Evolutionary conservation across 768 basidiomycete species (phyloP).

Genomic region (Sporobolomyces roseus): DNA sequence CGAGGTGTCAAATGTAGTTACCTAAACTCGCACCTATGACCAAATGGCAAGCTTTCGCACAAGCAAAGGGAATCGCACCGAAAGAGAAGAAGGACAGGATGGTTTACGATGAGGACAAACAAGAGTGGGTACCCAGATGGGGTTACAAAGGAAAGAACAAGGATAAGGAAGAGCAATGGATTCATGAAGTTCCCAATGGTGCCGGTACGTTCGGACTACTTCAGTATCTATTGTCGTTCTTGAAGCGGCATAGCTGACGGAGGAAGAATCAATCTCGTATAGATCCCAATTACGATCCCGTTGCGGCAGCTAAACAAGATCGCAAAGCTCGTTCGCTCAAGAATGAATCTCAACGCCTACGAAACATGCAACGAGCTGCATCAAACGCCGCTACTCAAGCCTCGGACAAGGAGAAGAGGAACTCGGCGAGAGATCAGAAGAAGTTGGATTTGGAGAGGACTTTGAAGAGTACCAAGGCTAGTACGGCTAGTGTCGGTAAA

Average conservation of each 20-base stretch:
- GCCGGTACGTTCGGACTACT: constrained; percentile 63
- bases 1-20: no score
- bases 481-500: constrained; percentile 89
- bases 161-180: constrained; percentile 79
- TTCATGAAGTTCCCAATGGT: constrained; percentile 80
- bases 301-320: constrained; percentile 66
- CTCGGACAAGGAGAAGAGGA: constrained; percentile 40
- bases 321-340: constrained; percentile 78
- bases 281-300: constrained; percentile 80
- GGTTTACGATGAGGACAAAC: constrained; percentile 89
- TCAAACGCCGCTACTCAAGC: constrained; percentile 42
- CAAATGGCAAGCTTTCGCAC: constrained; percentile 95
- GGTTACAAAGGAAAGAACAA: constrained; percentile 80
- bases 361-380: constrained; percentile 66
- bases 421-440: constrained; percentile 53
- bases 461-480: constrained; percentile 68
- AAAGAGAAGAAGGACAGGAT: constrained; percentile 71
- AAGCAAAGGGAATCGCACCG: constrained; percentile 79
- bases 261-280: no score
- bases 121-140: constrained; percentile 89
- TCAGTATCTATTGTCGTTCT: neutral
- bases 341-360: constrained; percentile 71
- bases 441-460: constrained; percentile 72
- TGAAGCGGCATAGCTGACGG: no score
- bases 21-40: constrained; percentile 88